Base-by-base conservation (phyloP, 306 rosid genomes). In the Dalbergia oliveri region DNA sequence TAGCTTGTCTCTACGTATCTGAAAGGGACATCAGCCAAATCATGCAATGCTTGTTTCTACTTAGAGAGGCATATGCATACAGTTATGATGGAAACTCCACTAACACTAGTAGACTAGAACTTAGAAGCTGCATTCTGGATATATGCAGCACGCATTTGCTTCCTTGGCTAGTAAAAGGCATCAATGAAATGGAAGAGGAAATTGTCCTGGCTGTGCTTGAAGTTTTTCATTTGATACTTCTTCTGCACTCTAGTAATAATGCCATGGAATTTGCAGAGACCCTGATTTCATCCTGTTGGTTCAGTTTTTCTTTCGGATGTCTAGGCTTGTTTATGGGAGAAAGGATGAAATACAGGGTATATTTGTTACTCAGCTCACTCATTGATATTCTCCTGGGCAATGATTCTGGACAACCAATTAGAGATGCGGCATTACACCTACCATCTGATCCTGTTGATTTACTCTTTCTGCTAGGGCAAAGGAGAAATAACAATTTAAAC, bases 401-500 rank as follows among this genome's bases (percentile, higher is more conserved):
- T 81, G 89, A 91, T 73, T 86, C 93, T 73, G 99, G 97, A 72
- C 86, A 87, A 69, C 87, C 91, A 73, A 87, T 95, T 69, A 86
- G 87, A 88, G 94, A 88, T 79, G 89, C 93, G 56, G 78, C 88
- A 57, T 65, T 68, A 69, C 75, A 82, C 81, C 82, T 95, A 76
- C 97, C 99, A 67, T 85, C 91, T 21, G 98, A 95, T 75, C 99
- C 98, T 51, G 77, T 84, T 19, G 99, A 91, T 84, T 86, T 93
- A 67, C 90, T 93, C 69, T 91, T 89, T 88, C 86, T 93, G 70
- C 94, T 95, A 31, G 89, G 99, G 53, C 96, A 93, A 84, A 90
- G 87, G 87, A 87, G 83, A 79, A 78, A 88, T 63, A 75, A 79
- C 59, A 88, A 84, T 79, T 69, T 64, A 85, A 90, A 84, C 69